Percentiles rank a stretch among this genome's conserved stretches.
Evolutionary conservation across 208 protist genomes (phyloP).

Genomic region (Leptomonas pyrrhocoris): DNA sequence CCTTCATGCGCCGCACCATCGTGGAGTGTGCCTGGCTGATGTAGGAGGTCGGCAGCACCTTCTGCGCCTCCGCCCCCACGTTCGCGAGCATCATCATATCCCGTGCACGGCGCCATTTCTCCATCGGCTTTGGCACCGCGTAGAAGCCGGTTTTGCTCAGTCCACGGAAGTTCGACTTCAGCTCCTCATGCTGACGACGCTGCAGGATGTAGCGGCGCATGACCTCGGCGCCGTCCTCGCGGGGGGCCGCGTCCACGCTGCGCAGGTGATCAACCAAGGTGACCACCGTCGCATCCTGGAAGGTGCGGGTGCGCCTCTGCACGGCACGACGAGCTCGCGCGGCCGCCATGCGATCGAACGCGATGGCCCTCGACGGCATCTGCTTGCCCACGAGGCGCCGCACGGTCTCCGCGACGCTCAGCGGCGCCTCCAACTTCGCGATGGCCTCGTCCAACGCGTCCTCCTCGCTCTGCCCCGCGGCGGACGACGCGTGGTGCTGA

Average conservation of each 20-base stretch:
- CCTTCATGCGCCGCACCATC: slow-evolving; percentile 39
- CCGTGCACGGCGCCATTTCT: slow-evolving; percentile 65
- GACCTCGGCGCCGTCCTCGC: slow-evolving; percentile 48
- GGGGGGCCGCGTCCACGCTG: slow-evolving; percentile 31
- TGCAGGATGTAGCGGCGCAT: slow-evolving; percentile 54
- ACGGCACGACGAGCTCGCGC: slow-evolving; percentile 17
- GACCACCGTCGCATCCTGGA: slow-evolving; percentile 25
- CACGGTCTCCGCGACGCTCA: slow-evolving; percentile 14
- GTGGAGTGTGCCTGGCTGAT: slow-evolving; percentile 55
- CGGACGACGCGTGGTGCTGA: slow-evolving; percentile 2
- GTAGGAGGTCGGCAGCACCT: slow-evolving; percentile 47
- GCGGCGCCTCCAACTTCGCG: slow-evolving; percentile 13
- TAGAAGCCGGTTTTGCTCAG: slow-evolving; percentile 72
- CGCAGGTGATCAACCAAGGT: slow-evolving; percentile 30
- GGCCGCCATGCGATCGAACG: slow-evolving; percentile 22
- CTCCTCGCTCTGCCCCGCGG: background rate
- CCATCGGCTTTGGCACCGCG: slow-evolving; percentile 43
- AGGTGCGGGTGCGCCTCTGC: slow-evolving; percentile 34
- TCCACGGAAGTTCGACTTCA: slow-evolving; percentile 46
- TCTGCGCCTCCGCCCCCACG: slow-evolving; percentile 50
- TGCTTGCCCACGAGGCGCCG: slow-evolving; percentile 23
- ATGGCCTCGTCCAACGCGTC: slow-evolving; percentile 23
- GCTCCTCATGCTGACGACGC: slow-evolving; percentile 49
- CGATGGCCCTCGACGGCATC: slow-evolving; percentile 8
- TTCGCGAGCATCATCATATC: slow-evolving; percentile 75